Conservation (phyloP, 2,329 filamentous ascomycete species). For the Alternaria panax region DNA sequence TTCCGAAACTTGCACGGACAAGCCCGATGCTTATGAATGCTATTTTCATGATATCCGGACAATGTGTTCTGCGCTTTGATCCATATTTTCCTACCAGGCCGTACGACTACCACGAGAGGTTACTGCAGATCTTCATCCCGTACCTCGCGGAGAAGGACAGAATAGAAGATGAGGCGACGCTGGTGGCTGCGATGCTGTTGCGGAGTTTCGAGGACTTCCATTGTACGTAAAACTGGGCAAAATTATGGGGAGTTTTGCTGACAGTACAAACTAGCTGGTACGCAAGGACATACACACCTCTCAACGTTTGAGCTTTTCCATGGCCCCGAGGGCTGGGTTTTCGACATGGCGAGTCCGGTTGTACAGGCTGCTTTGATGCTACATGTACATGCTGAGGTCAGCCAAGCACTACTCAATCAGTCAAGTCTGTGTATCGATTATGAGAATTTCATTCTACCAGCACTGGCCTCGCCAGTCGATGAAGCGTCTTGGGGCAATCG, state of each 20-base stretch:
- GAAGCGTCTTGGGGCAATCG: slow-evolving; percentile 26
- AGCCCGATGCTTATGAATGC: slow-evolving; percentile 52
- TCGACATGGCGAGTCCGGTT: slow-evolving; percentile 21
- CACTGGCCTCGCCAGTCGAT: slow-evolving; percentile 10
- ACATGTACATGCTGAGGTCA: slow-evolving; percentile 28
- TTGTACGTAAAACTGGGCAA: slow-evolving; percentile 15
- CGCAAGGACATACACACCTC: slow-evolving; percentile 21
- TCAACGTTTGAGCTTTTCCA: slow-evolving; percentile 27
- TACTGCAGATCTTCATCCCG: slow-evolving; percentile 25
- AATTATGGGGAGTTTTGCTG: not conserved
- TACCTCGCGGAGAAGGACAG: slow-evolving; percentile 22
- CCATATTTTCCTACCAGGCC: slow-evolving; percentile 20
- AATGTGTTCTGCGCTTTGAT: slow-evolving; percentile 45
- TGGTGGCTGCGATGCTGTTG: slow-evolving; percentile 28
- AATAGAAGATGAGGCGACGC: slow-evolving; percentile 27
- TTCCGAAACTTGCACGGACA: slow-evolving; percentile 32
- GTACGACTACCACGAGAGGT: slow-evolving; percentile 26
- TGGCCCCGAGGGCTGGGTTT: slow-evolving; percentile 20
- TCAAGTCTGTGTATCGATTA: slow-evolving; percentile 24
- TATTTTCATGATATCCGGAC: slow-evolving; percentile 50
- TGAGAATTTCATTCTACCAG: slow-evolving; percentile 11
- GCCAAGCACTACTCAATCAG: slow-evolving; percentile 19
- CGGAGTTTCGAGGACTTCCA: slow-evolving; percentile 28
- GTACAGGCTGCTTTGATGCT: slow-evolving; percentile 27
- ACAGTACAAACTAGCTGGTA: slow-evolving; percentile 25